A percentile compares a stretch with the other conserved stretches of the same genome.
Evolutionary conservation across 345 rosid genomes (phyloP).

Genomic region (Eucalyptus camaldulensis): DNA sequence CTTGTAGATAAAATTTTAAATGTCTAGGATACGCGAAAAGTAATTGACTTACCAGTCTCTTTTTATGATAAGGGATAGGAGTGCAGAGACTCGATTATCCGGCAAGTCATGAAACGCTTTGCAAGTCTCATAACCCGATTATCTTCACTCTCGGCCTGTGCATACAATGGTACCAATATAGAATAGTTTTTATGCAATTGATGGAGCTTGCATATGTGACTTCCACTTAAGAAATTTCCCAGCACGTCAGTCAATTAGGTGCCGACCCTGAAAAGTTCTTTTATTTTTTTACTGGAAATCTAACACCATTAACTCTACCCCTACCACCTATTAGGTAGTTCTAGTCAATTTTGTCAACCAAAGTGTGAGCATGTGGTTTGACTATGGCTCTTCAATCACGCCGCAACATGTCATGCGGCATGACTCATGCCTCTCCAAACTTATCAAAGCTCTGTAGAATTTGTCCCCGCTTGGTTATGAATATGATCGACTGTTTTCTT

Average conservation of each 20-base stretch:
- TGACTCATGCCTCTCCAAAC: neutral
- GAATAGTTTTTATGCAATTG: neutral
- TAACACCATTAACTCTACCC: neutral
- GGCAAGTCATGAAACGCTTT: accelerated
- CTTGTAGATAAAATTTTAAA: neutral
- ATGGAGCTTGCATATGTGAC: neutral
- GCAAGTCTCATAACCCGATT: neutral
- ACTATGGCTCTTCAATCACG: neutral
- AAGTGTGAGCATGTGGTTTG: neutral
- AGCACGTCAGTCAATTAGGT: neutral
- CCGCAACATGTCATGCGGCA: neutral
- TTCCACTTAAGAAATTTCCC: neutral
- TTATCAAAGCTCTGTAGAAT: neutral
- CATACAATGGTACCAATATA: neutral
- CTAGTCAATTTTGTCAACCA: neutral
- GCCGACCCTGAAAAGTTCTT: neutral
- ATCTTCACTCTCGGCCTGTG: neutral
- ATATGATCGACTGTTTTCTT: neutral
- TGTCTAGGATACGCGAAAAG: neutral
- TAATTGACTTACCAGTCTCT: accelerated
- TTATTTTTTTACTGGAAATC: neutral
- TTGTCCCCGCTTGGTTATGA: neutral
- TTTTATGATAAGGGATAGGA: neutral
- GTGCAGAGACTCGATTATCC: neutral
- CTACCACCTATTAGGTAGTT: neutral